Conservation (phyloP, 192 early-diverging fungal genomes). For the Bifiguratus adelaidae region DNA sequence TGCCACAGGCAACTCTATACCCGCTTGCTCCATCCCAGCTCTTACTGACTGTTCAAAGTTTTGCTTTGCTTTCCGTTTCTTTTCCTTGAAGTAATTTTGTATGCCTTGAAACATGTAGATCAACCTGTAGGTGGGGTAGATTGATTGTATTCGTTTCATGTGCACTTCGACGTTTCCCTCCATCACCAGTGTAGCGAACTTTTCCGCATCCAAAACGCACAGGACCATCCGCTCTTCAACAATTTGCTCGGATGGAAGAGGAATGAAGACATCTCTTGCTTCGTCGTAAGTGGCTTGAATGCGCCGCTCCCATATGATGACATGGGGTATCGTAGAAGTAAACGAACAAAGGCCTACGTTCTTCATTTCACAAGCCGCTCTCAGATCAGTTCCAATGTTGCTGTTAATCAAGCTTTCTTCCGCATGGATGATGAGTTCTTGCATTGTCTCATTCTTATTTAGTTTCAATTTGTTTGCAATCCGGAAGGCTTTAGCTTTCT, state of each 20-base stretch:
- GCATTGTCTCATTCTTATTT: slow-evolving; percentile 9
- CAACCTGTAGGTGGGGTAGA: slow-evolving; percentile 9
- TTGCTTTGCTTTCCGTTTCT: slow-evolving; percentile 4
- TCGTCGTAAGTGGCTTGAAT: slow-evolving; percentile 13
- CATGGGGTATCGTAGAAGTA: slow-evolving; percentile 2
- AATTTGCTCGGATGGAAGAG: slow-evolving; percentile 3
- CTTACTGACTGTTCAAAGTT: slow-evolving; percentile 15
- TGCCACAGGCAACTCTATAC: background rate
- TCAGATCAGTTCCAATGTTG: slow-evolving; percentile 12
- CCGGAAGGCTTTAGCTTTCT: slow-evolving; percentile 5
- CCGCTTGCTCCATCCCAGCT: slow-evolving; percentile 1
- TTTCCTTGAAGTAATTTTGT: slow-evolving; percentile 13
- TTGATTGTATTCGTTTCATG: slow-evolving; percentile 8
- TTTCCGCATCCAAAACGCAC: slow-evolving; percentile 8
- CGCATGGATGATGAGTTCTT: slow-evolving; percentile 31
- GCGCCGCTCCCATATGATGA: slow-evolving; percentile 25
- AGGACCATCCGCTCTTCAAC: slow-evolving; percentile 13
- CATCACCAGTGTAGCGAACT: slow-evolving; percentile 9
- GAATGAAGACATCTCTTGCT: slow-evolving; percentile 13
- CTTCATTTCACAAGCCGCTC: slow-evolving; percentile 1
- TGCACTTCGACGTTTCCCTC: background rate
- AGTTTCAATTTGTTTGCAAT: slow-evolving; percentile 20
- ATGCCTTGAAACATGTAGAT: slow-evolving; percentile 28
- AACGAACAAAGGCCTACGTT: background rate
- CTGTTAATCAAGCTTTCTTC: slow-evolving; percentile 17